Conservation (phyloP, 768 basidiomycete species). For the Termitomyces sp. region DNA sequence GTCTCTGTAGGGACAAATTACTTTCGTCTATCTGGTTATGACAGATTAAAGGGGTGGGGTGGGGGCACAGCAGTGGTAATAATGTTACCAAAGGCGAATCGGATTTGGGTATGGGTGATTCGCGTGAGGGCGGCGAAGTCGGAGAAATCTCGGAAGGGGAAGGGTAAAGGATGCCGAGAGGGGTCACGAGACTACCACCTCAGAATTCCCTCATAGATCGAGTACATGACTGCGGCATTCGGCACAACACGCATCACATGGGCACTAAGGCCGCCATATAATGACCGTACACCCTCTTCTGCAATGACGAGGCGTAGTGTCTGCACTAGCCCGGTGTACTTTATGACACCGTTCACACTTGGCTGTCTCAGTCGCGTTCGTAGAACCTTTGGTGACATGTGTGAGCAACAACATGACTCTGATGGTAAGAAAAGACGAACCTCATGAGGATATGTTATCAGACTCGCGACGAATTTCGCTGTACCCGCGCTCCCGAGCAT, state of each 20-base stretch:
- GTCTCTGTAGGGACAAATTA: neutral
- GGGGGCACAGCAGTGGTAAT: neutral
- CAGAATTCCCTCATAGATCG: slow-evolving; percentile 84
- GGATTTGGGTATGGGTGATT: neutral
- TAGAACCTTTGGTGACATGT: slow-evolving; percentile 51
- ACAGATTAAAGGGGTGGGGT: too few species aligned
- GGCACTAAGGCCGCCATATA: slow-evolving; percentile 90
- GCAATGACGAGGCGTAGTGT: slow-evolving; percentile 79
- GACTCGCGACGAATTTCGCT: slow-evolving; percentile 88
- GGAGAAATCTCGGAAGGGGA: neutral
- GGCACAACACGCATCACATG: slow-evolving; percentile 97
- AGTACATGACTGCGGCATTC: slow-evolving; percentile 96
- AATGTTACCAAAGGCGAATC: neutral
- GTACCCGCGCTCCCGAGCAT: slow-evolving; percentile 89
- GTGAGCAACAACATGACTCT: neutral
- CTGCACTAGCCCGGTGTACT: slow-evolving; percentile 83
- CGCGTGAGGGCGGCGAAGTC: neutral
- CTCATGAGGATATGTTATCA: slow-evolving; percentile 98
- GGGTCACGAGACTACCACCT: slow-evolving; percentile 36
- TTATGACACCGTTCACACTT: slow-evolving; percentile 64
- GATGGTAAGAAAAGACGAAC: slow-evolving; percentile 34
- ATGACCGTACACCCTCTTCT: slow-evolving; percentile 81
- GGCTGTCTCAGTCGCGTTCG: slow-evolving; percentile 93
- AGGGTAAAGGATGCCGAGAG: neutral
- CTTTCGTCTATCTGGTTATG: neutral